These are phyloP conservation scores for Coemansia sp. DNA, from an alignment of 192 early-diverging fungal genomes.

Conservation along the genomic window DNA sequence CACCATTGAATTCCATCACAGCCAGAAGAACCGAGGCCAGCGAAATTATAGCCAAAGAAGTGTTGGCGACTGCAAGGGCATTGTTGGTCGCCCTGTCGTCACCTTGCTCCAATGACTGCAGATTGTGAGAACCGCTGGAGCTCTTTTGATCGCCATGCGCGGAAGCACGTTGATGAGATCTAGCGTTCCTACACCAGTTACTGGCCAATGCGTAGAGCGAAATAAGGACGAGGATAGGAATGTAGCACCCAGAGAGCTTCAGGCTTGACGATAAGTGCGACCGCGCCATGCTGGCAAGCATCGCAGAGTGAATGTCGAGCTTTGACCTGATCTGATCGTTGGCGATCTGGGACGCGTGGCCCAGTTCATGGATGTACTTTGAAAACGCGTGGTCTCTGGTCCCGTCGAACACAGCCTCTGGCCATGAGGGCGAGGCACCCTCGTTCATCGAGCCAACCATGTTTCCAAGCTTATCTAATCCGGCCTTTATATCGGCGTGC, in stretches of 20 bases:
- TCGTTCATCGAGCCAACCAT: slow-evolving; percentile 10
- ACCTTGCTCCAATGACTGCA: background rate
- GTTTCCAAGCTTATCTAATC: slow-evolving; percentile 34
- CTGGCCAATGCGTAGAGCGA: background rate
- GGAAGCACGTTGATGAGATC: slow-evolving; percentile 4
- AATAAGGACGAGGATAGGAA: slow-evolving; percentile 17
- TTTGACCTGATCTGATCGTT: slow-evolving; percentile 25
- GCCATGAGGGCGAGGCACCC: slow-evolving; percentile 33
- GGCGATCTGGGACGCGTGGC: slow-evolving; percentile 28
- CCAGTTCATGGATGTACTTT: slow-evolving; percentile 32
- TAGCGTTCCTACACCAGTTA: background rate
- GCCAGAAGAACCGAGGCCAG: slow-evolving; percentile 27
- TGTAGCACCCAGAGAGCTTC: slow-evolving; percentile 36
- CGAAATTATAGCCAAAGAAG: slow-evolving; percentile 30
- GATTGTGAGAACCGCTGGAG: background rate
- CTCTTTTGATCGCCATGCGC: background rate
- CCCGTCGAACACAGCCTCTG: slow-evolving; percentile 34
- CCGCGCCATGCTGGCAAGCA: slow-evolving; percentile 24
- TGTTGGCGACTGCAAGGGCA: slow-evolving; percentile 14
- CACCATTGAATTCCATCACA: slow-evolving; percentile 44
- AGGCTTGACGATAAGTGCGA: slow-evolving; percentile 18
- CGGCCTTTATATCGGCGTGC: slow-evolving; percentile 20
- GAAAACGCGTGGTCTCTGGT: slow-evolving; percentile 24
- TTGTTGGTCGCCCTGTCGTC: background rate
- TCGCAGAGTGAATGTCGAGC: slow-evolving; percentile 28